phyloP scores from a whole-genome alignment of 1,139 yeast genomes.

The Arxiozyma slooffiae region DNA sequence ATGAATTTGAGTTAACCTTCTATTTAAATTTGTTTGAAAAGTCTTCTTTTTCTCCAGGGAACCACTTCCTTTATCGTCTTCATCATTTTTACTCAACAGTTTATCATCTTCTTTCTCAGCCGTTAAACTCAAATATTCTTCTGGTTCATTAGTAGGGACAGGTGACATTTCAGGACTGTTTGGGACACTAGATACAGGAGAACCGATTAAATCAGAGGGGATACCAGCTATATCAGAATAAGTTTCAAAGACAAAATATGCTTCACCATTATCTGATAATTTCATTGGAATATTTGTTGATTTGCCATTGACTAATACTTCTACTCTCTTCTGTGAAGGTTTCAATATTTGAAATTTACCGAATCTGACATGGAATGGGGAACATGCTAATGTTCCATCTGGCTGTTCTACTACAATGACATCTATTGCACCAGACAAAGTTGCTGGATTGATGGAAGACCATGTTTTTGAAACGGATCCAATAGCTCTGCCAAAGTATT shows the following conservation, averaged over 20 bases:
- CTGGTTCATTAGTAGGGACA: constrained; percentile 3
- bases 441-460: constrained; percentile 94
- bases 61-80: background rate
- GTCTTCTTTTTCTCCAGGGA: constrained; percentile 14
- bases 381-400: constrained; percentile 72
- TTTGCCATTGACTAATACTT: constrained; percentile 72
- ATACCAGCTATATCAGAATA: constrained; percentile 46
- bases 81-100: background rate
- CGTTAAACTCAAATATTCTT: constrained; percentile 24
- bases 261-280: constrained; percentile 95
- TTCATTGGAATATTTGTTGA: constrained; percentile 88
- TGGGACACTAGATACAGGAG: constrained; percentile 82
- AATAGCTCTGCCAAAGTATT: constrained; percentile 91
- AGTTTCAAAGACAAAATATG: constrained; percentile 91
- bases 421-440: constrained; percentile 94
- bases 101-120: background rate
- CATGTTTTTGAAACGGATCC: constrained; percentile 93
- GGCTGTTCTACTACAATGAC: constrained; percentile 93
- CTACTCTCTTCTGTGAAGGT: constrained; percentile 95
- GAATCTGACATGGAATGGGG: constrained; percentile 94
- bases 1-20: constrained; percentile 55
- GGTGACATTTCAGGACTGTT: constrained; percentile 42
- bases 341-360: constrained; percentile 86
- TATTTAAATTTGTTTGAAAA: constrained; percentile 47
- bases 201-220: constrained; percentile 72